A percentile compares a stretch with the other conserved stretches of the same genome.
phyloP scores from a whole-genome alignment of 2,329 filamentous ascomycete species.

The Ramularia collo-cygni region DNA sequence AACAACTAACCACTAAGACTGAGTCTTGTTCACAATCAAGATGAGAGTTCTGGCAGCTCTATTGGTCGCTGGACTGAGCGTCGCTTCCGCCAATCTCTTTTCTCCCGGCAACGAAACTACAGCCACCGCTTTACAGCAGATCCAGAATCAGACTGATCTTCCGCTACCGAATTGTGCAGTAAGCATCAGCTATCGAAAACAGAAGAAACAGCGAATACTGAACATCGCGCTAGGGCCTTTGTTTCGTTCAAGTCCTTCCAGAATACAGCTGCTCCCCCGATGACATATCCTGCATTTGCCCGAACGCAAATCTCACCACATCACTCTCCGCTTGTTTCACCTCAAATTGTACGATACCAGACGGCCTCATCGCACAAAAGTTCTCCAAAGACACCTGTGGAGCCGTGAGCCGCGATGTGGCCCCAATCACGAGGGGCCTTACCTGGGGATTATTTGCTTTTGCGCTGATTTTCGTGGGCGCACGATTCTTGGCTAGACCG shows the following conservation, averaged over 20 bases:
- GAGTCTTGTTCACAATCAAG: no score
- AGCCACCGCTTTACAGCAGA: not conserved
- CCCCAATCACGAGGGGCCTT: constrained; percentile 4
- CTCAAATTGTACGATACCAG: constrained; percentile 15
- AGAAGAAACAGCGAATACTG: constrained; percentile 3
- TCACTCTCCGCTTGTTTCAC: constrained; percentile 12
- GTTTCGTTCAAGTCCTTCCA: constrained; percentile 14
- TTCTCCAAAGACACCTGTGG: constrained; percentile 14
- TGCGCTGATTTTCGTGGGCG: constrained; percentile 13
- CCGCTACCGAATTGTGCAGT: constrained; percentile 10
- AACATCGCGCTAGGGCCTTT: constrained; percentile 8
- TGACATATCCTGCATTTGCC: constrained; percentile 12
- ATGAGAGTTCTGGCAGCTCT: no score
- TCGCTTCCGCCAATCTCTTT: not conserved
- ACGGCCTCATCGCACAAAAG: constrained; percentile 12
- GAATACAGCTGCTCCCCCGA: constrained; percentile 11
- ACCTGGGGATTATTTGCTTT: constrained; percentile 15
- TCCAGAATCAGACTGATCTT: not conserved
- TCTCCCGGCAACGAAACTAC: not conserved
- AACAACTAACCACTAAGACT: no score
- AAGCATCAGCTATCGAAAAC: constrained; percentile 2
- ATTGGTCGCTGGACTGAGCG: no score
- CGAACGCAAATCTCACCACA: constrained; percentile 16
- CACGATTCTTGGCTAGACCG: constrained; percentile 14
- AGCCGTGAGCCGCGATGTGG: constrained; percentile 9